These are phyloP conservation scores for Candida sakaeoensis DNA, from an alignment of 805 yeast species.

Conservation along the genomic window DNA sequence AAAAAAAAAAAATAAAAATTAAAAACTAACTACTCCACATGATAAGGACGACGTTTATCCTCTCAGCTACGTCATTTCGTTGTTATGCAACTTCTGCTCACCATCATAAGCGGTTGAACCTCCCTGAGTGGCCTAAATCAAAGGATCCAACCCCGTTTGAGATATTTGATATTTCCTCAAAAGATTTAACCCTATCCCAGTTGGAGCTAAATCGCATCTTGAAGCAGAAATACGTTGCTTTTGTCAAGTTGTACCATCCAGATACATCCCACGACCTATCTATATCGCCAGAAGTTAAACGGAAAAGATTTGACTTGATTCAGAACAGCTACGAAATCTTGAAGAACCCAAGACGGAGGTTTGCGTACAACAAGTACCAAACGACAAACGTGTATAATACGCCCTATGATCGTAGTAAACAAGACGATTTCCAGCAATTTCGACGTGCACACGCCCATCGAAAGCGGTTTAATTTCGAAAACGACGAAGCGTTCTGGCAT, in stretches of 20 bases:
- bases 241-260: slow-evolving; percentile 79
- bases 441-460: slow-evolving; percentile 38
- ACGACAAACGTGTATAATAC: slow-evolving; percentile 24
- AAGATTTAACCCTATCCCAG: slow-evolving; percentile 41
- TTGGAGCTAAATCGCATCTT: slow-evolving; percentile 49
- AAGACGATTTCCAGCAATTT: slow-evolving; percentile 26
- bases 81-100: slow-evolving; percentile 18
- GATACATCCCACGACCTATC: slow-evolving; percentile 39
- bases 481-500: slow-evolving; percentile 49
- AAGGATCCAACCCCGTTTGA: slow-evolving; percentile 68
- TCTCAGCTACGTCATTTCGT: background rate
- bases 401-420: slow-evolving; percentile 12
- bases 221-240: slow-evolving; percentile 28
- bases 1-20: slow-evolving; percentile 1
- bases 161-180: slow-evolving; percentile 39
- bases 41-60: background rate
- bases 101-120: slow-evolving; percentile 22
- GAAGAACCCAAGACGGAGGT: slow-evolving; percentile 48
- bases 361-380: slow-evolving; percentile 25
- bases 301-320: slow-evolving; percentile 27
- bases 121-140: slow-evolving; percentile 55
- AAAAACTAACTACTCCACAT: background rate
- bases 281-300: slow-evolving; percentile 30
- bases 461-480: slow-evolving; percentile 24
- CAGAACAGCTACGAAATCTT: slow-evolving; percentile 37